phyloP scores from a whole-genome alignment of 2,329 filamentous ascomycete species.

The Apiospora rasikravindrae region DNA sequence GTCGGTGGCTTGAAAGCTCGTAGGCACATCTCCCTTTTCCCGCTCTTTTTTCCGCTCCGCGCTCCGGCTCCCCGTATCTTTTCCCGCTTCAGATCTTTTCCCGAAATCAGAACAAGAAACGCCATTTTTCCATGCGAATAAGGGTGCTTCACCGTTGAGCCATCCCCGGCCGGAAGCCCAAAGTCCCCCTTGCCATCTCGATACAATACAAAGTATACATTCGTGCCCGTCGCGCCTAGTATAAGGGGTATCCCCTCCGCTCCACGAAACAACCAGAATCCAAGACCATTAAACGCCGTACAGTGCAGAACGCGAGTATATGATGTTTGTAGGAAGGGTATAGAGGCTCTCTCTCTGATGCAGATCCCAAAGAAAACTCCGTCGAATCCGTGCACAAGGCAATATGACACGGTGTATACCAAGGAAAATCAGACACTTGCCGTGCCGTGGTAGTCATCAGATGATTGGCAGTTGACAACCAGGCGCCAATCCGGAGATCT shows the following conservation, averaged over 20 bases:
- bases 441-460: neutral
- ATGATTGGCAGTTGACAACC: slow-evolving; percentile 1
- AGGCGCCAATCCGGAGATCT: neutral
- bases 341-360: slow-evolving; percentile 19
- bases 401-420: slow-evolving; percentile 7
- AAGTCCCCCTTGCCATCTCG: neutral
- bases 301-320: slow-evolving; percentile 18
- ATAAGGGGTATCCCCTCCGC: slow-evolving; percentile 17
- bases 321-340: slow-evolving; percentile 20
- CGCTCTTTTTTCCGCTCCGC: neutral
- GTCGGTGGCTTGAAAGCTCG: neutral
- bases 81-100: neutral
- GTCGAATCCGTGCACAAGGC: slow-evolving; percentile 10
- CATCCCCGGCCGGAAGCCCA: neutral
- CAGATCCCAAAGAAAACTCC: slow-evolving; percentile 16
- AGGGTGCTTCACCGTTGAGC: slow-evolving; percentile 7
- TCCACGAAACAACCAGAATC: slow-evolving; percentile 18
- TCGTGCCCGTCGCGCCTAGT: neutral
- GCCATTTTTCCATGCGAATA: slow-evolving; percentile 15
- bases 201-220: slow-evolving; percentile 20
- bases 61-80: neutral
- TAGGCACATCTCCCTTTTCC: neutral
- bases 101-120: slow-evolving; percentile 14
- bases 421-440: slow-evolving; percentile 4
- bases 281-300: slow-evolving; percentile 17